Conservation (phyloP, 306 rosid genomes). For the barrel medic (Medicago truncatula) region MtrunA17r5.0-ANR NC_053047.1:38268501-38269000, state of each 20-base stretch:
- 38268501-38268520: constrained; percentile 4
- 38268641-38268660: constrained; percentile 38
- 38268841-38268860: too few relatives aligned
- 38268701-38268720: not conserved
- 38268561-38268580: constrained; percentile 30
- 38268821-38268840: not conserved
- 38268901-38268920: too few relatives aligned
- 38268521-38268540: not conserved
- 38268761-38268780: not conserved
- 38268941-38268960: too few relatives aligned
- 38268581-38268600: constrained; percentile 28
- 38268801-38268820: not conserved
- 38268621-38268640: constrained; percentile 51
- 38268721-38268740: constrained; percentile 8
- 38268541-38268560: not conserved
- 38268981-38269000: too few relatives aligned
- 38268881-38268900: too few relatives aligned
- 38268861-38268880: too few relatives aligned
- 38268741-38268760: constrained; percentile 3
- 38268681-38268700: constrained; percentile 43
- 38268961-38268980: too few relatives aligned
- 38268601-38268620: constrained; percentile 41
- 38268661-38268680: constrained; percentile 38
- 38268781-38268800: constrained; percentile 25
- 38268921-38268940: too few relatives aligned